Percentiles rank a stretch among this genome's conserved stretches.
Evolutionary conservation across 345 rosid genomes (phyloP).

Genomic region (Eutrema yunnanense): DNA sequence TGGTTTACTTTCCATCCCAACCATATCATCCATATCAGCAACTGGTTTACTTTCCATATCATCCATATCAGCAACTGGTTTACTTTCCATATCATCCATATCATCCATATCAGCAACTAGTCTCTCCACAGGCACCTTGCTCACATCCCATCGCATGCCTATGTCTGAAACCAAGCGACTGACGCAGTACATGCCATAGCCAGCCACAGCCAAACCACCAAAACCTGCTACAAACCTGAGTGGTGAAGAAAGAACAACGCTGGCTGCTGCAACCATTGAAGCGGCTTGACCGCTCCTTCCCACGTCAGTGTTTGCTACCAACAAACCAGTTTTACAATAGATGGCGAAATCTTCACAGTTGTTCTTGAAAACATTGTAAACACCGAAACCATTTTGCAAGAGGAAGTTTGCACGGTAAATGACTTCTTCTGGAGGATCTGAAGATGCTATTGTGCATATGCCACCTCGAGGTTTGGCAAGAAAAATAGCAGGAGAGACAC

Average conservation of each 20-base stretch:
- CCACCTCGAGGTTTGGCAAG: conserved; percentile 79
- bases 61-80: no score
- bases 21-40: conserved; percentile 21
- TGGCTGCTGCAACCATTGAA: conserved; percentile 47
- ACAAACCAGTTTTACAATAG: conserved; percentile 75
- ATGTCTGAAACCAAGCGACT: conserved; percentile 52
- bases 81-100: neutral
- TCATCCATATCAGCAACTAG: conserved; percentile 27
- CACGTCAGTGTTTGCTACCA: conserved; percentile 49
- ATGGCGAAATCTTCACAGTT: conserved; percentile 87
- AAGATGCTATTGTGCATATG: conserved; percentile 54
- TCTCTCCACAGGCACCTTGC: conserved; percentile 33
- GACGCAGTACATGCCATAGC: conserved; percentile 26
- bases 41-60: conserved; percentile 12
- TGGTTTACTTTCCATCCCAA: conserved; percentile 2
- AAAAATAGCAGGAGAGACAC: conserved; percentile 43
- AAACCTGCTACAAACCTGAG: conserved; percentile 55
- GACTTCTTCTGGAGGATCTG: conserved; percentile 60
- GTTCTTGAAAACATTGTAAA: conserved; percentile 63
- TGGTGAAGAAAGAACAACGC: conserved; percentile 48
- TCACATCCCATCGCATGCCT: conserved; percentile 63
- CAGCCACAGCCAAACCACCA: conserved; percentile 51
- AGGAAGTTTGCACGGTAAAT: conserved; percentile 64
- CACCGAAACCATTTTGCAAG: conserved; percentile 70
- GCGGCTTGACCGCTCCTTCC: conserved; percentile 84